Conservation (phyloP, 345 rosid species). For the Iberis pinnata region DNA sequence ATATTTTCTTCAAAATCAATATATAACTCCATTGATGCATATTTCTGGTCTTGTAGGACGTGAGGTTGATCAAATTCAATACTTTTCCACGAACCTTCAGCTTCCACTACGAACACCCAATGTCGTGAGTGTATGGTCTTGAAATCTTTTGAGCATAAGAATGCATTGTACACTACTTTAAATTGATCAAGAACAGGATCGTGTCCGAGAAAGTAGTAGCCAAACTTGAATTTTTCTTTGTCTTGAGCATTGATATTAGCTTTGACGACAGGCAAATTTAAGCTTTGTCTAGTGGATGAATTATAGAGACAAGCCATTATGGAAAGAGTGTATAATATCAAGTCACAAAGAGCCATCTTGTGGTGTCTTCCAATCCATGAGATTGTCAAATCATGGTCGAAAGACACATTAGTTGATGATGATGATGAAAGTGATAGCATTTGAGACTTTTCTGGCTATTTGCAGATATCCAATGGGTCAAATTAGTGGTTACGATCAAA, state of each 20-base stretch:
- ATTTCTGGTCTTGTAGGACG: too few relatives aligned
- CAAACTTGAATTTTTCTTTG: accelerated
- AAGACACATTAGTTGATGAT: too few relatives aligned
- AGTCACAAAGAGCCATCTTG: background rate
- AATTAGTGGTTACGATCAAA: too few relatives aligned
- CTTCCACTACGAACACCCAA: too few relatives aligned
- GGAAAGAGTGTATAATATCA: conserved; percentile 1
- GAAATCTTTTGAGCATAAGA: accelerated
- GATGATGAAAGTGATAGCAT: too few relatives aligned
- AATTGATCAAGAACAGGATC: conserved; percentile 14
- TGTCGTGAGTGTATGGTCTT: too few relatives aligned
- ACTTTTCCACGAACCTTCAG: too few relatives aligned
- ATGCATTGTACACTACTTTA: background rate
- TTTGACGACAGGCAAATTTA: background rate
- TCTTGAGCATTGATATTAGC: background rate
- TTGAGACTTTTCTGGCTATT: too few relatives aligned
- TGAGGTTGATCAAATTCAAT: too few relatives aligned
- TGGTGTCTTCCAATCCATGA: conserved; percentile 4
- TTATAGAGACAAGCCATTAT: conserved; percentile 10
- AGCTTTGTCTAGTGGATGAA: conserved; percentile 13
- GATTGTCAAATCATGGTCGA: background rate
- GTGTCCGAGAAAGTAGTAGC: background rate
- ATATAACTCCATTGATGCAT: too few relatives aligned
- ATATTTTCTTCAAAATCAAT: too few relatives aligned
- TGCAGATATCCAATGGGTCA: too few relatives aligned